phyloP scores from a whole-genome alignment of 306 rosid genomes.

The Quercus robur region DNA sequence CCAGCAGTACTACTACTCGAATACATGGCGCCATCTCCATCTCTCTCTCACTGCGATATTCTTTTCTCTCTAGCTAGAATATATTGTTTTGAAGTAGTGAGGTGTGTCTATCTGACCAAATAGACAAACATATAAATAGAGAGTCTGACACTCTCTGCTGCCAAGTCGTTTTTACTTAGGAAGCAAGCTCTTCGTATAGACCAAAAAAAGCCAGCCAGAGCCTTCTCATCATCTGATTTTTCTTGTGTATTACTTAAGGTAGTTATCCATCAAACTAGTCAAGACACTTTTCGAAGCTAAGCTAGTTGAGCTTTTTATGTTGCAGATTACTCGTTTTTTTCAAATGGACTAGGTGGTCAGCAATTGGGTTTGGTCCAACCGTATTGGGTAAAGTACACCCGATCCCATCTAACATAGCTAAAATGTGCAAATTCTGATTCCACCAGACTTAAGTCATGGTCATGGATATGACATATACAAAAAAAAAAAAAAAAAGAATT shows the following conservation, averaged over 20 bases:
- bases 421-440: not conserved
- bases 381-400: slow-evolving; percentile 46
- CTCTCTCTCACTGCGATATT: not conserved
- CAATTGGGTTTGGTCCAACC: slow-evolving; percentile 51
- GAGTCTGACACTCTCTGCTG: slow-evolving; percentile 16
- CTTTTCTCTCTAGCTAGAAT: not conserved
- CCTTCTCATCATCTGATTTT: slow-evolving; percentile 6
- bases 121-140: slow-evolving; percentile 22
- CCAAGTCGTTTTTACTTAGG: slow-evolving; percentile 46
- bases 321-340: not conserved
- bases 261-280: slow-evolving; percentile 39
- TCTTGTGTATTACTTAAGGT: slow-evolving; percentile 39
- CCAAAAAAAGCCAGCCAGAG: not conserved
- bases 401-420: slow-evolving; percentile 32
- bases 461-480: not conserved
- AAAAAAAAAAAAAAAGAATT: not conserved
- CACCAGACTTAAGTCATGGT: not conserved
- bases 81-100: not conserved
- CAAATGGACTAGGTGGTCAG: slow-evolving; percentile 26
- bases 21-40: not conserved
- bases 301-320: slow-evolving; percentile 11
- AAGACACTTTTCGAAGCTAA: slow-evolving; percentile 34
- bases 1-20: slow-evolving; percentile 12
- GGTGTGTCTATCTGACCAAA: not conserved
- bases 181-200: slow-evolving; percentile 13